Percentiles rank a stretch among this genome's conserved stretches.
These are phyloP conservation scores for Taxillus chinensis DNA, from an alignment of 164 flowering plant species.

Conservation along the genomic window DNA sequence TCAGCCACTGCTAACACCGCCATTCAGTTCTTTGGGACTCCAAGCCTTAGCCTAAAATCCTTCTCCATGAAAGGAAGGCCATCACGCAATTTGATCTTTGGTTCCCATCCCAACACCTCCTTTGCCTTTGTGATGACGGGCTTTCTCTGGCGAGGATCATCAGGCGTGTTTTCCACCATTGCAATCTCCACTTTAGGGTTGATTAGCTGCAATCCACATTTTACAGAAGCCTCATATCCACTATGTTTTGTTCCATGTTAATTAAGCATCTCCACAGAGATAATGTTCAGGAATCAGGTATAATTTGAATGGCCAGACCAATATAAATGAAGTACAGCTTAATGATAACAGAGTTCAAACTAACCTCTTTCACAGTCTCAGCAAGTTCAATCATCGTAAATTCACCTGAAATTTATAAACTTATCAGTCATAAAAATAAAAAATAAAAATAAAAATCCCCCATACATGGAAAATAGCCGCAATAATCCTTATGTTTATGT, in stretches of 20 bases:
- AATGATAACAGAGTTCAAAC: conserved; percentile 8
- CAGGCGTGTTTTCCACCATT: conserved; percentile 79
- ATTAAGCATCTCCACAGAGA: too few relatives aligned
- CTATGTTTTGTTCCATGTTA: too few relatives aligned
- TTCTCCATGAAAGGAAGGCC: conserved; percentile 77
- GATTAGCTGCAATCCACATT: conserved; percentile 40
- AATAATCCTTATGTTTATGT: too few relatives aligned
- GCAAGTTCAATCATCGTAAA: conserved; percentile 92
- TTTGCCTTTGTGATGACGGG: conserved; percentile 70
- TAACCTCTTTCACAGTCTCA: conserved; percentile 73
- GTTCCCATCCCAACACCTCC: conserved; percentile 67
- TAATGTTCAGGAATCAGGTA: too few relatives aligned
- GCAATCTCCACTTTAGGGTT: conserved; percentile 43
- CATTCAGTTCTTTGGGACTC: conserved; percentile 27
- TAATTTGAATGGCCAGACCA: too few relatives aligned
- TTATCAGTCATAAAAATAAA: too few relatives aligned
- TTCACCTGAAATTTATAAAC: conserved; percentile 44
- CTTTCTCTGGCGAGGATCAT: conserved; percentile 84
- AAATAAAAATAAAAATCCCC: too few relatives aligned
- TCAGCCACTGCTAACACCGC: background rate
- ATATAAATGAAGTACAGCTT: too few relatives aligned
- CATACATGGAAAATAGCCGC: too few relatives aligned
- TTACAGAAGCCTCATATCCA: background rate
- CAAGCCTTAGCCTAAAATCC: conserved; percentile 59
- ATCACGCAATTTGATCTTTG: conserved; percentile 50